Conservation (phyloP, 2,329 filamentous ascomycete genomes). For the Nemania bipapillata region DNA sequence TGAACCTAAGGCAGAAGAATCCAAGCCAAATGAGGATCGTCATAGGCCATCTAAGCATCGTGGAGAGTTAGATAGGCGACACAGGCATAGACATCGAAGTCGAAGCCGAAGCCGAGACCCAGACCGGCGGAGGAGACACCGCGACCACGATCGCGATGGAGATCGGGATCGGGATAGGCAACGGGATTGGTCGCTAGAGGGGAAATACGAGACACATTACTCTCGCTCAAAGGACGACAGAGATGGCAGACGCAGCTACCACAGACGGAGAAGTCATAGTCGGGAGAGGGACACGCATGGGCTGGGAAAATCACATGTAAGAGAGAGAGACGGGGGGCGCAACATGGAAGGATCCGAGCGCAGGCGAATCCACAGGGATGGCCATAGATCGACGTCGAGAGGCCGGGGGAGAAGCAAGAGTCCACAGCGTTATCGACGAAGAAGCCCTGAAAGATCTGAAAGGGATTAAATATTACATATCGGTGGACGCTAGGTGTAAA, state of each 20-base stretch:
- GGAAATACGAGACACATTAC: conserved; percentile 40
- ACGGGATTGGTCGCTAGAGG: conserved; percentile 47
- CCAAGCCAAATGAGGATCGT: conserved; percentile 39
- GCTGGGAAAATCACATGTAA: conserved; percentile 34
- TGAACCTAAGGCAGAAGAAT: conserved; percentile 24
- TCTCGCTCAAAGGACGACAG: conserved; percentile 56
- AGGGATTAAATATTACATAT: conserved; percentile 24
- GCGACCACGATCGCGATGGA: conserved; percentile 46
- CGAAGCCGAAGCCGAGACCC: conserved; percentile 48
- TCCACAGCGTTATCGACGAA: conserved; percentile 38
- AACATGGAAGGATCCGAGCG: conserved; percentile 42
- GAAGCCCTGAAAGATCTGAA: conserved; percentile 33
- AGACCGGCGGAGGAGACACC: conserved; percentile 49
- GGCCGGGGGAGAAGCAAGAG: conserved; percentile 45
- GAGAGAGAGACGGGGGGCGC: conserved; percentile 42
- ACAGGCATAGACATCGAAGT: conserved; percentile 52
- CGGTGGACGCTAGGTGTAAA: neutral
- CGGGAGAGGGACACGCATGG: conserved; percentile 38
- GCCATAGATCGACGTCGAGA: conserved; percentile 42
- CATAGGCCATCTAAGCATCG: conserved; percentile 44
- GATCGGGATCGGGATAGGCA: conserved; percentile 46
- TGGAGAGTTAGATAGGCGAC: conserved; percentile 50
- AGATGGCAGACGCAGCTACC: conserved; percentile 59
- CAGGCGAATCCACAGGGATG: conserved; percentile 38
- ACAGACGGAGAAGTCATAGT: conserved; percentile 42